Evolutionary conservation across 192 early-diverging fungal genomes (phyloP), one percentile per base, ranked within the genome.

Genomic region (Coemansia sp.): DNA sequence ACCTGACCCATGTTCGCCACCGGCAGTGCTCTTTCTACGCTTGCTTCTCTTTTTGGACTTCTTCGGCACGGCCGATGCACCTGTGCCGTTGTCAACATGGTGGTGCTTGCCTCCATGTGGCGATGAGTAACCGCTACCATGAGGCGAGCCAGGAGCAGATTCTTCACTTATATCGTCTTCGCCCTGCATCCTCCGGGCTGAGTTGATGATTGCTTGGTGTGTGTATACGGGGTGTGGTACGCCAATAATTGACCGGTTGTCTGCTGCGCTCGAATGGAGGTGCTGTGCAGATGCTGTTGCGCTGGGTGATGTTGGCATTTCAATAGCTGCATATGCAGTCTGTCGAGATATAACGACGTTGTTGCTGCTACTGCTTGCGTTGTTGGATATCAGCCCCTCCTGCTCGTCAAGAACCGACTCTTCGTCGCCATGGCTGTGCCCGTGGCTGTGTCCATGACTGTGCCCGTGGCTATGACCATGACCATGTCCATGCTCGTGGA

Each of bases 161-260:
- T 62, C 67, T 37, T 59, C 68, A 45, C 38, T 42, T 6, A 17
- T 22, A 4, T 42, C 49, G 27, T 45, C 30, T 9, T 34, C 49
- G 21, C 50, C 65, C 41, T 59, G 57, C 64, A 73, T 66, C 62
- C 64, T 55, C 54, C 72, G 59, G 11, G 82, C 82, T 9, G 80
- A 78, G 34, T 59, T 42, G 12, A 83, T 67, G 24, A 83, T 75
- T 9, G 81, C 80, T 48, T 80, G 82, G 43, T 81, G 82, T 0
- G 81, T 70, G 58, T 69, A 69, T 1, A 73, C 80, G 1, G 82
- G 82, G 44, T 83, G 82, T 13, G 79, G 73, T 24, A 79, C 80
- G 21, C 81, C 73, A 13, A 83, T 70, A 25, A 80, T 78, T 30
- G 75, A 78, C 41, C 62, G 64, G 66, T 78, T 78, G 45, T 73